Evolutionary conservation across 306 rosid species (phyloP).

Genomic region (Nissolia schottii): DNA sequence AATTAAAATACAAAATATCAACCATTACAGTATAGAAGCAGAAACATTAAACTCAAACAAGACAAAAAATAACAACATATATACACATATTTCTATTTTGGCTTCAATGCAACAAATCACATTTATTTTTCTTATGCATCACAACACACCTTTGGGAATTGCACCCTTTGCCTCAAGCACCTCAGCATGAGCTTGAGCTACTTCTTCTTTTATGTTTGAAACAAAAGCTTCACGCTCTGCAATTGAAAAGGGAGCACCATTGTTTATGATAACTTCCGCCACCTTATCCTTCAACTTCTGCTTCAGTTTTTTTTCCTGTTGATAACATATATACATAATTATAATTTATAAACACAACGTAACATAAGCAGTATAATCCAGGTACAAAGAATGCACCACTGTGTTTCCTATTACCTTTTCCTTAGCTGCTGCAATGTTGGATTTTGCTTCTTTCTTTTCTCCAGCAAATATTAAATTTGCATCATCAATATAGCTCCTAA

Average conservation of each 20-base stretch:
- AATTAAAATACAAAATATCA: background rate
- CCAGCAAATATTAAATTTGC: slow-evolving; percentile 16
- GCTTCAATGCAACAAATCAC: background rate
- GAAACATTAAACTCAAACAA: background rate
- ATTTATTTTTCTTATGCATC: background rate
- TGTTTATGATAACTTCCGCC: slow-evolving; percentile 31
- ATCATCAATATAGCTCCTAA: slow-evolving; percentile 29
- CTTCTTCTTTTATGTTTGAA: slow-evolving; percentile 41
- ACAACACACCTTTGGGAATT: slow-evolving; percentile 48
- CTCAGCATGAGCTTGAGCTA: slow-evolving; percentile 54
- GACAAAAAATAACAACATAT: background rate
- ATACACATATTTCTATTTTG: background rate
- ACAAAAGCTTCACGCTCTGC: slow-evolving; percentile 26
- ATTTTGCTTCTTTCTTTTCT: slow-evolving; percentile 20
- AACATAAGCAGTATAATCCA: background rate
- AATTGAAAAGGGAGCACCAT: slow-evolving; percentile 10
- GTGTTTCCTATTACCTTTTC: slow-evolving; percentile 28
- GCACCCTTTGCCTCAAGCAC: slow-evolving; percentile 38
- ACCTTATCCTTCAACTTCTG: slow-evolving; percentile 28
- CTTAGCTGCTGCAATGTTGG: slow-evolving; percentile 27
- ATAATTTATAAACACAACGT: background rate
- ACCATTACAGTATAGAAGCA: background rate
- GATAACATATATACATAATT: background rate
- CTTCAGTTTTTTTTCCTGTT: slow-evolving; percentile 28
- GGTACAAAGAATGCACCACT: background rate